Evolutionary conservation across 163 green algal genomes (phyloP).

Genomic region (Chlorella variabilis): DNA sequence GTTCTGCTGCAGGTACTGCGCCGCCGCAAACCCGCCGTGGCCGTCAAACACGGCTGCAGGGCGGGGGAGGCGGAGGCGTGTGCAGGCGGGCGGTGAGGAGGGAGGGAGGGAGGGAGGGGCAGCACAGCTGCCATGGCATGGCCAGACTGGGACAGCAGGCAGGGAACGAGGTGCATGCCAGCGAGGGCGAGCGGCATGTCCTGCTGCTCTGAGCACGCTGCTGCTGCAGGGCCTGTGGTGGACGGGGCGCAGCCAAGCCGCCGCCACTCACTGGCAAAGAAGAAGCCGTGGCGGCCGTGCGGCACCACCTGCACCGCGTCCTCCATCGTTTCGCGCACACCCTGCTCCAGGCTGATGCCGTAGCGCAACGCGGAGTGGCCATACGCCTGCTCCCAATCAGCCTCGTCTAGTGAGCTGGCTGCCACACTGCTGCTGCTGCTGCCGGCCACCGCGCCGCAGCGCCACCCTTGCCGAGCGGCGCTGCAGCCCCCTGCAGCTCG

Average conservation of each 20-base stretch:
- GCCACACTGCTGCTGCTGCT: slow-evolving; percentile 13
- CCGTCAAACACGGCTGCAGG: slow-evolving; percentile 70
- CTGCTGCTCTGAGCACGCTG: no score
- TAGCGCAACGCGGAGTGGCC: slow-evolving; percentile 6
- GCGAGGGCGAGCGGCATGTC: no score
- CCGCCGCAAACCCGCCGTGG: slow-evolving; percentile 55
- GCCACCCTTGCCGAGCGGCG: not conserved
- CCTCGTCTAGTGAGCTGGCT: slow-evolving; percentile 19
- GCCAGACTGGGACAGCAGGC: not conserved
- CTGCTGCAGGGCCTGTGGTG: no score
- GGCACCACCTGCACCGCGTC: slow-evolving; percentile 60
- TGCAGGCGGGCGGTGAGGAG: not conserved
- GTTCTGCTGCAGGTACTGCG: slow-evolving; percentile 60
- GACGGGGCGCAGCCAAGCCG: no score
- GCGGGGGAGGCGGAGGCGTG: no score
- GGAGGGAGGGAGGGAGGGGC: not conserved
- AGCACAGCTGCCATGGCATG: not conserved
- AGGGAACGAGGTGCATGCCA: not conserved
- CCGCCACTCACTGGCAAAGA: slow-evolving; percentile 54
- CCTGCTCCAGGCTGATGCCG: slow-evolving; percentile 53
- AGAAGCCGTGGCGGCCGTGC: slow-evolving; percentile 50
- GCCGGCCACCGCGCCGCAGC: not conserved
- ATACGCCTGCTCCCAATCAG: slow-evolving; percentile 10
- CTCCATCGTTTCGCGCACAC: slow-evolving; percentile 73
- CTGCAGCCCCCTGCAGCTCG: no score